A percentile compares a stretch with the other conserved stretches of the same genome.
phyloP scores from a whole-genome alignment of 108 stramenopile species.

The Cylindrotheca fusiformis region DNA sequence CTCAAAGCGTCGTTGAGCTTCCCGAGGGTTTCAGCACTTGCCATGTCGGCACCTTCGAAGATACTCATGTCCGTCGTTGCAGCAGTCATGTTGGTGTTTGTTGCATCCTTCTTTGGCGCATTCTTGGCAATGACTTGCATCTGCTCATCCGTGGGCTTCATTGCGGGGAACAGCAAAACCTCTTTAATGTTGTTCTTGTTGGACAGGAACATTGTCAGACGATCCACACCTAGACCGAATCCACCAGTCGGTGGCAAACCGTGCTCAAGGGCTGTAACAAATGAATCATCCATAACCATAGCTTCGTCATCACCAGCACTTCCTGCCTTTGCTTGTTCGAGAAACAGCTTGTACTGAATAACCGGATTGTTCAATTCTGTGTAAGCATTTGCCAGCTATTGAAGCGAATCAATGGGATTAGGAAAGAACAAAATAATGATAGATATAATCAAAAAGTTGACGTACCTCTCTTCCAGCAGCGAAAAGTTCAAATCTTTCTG shows the following conservation, averaged over 20 bases:
- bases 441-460: conserved; percentile 11
- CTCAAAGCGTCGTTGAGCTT: conserved; percentile 23
- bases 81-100: conserved; percentile 18
- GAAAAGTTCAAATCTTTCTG: conserved; percentile 99
- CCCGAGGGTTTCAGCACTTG: conserved; percentile 28
- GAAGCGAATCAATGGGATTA: conserved; percentile 8
- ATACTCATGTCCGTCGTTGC: conserved; percentile 8
- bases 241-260: conserved; percentile 99
- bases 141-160: conserved; percentile 97
- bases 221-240: conserved; percentile 98
- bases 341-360: conserved; percentile 92
- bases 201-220: conserved; percentile 98
- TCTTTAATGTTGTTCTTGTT: conserved; percentile 99
- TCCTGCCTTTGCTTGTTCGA: conserved; percentile 93
- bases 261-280: conserved; percentile 95
- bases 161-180: conserved; percentile 99
- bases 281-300: conserved; percentile 97
- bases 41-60: conserved; percentile 28
- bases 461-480: conserved; percentile 94
- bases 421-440: conserved; percentile 21
- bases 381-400: conserved; percentile 97
- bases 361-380: conserved; percentile 99
- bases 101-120: conserved; percentile 60
- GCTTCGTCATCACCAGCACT: conserved; percentile 99
- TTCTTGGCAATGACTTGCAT: conserved; percentile 55